Base-by-base conservation (phyloP, 2,329 filamentous ascomycete species). In the Clathrospora elynae region DNA sequence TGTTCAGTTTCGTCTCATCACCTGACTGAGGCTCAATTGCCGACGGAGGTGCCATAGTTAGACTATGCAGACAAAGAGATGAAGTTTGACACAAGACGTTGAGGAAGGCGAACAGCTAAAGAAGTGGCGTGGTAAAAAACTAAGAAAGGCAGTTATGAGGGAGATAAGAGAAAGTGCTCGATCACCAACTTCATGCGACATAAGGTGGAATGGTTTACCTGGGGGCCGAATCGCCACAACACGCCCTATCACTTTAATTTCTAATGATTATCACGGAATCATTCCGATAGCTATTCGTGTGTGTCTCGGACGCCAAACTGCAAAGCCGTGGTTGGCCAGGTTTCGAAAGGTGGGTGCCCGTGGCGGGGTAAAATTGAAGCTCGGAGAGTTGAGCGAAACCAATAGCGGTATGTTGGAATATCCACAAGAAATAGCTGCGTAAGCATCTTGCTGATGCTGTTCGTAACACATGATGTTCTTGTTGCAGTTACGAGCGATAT, bases 21-120 rank as follows among this genome's bases (percentile, higher is more conserved):
- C 53, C 56, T 46, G 55, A 57, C 18, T 57, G 51, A 4, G 63
- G 51, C 33, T 62, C 56, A 13, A 53, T 64, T 28, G 67, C 67
- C 9, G 66, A 66, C 14, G 67, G 67, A 17, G 67, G 67, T 62
- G 43, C 41, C 51, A 57, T 57, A 11, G 17, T 30, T 33, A 5
- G 12, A 24, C n/a, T 5, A 23, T 18, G 17, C 11, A 9, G 14
- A 14, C 8, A 29, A 10, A 38, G 18, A 34, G 12, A 12, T 12
- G 11, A 34, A 14, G n/a, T 12, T 14, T 25, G 36, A n/a, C 11
- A 36, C 13, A n/a, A 17, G 31, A 14, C 11, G 8, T 10, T 10
- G 8, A 33, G 11, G n/a, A 25, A 14, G 28, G 40, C 11, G 19
- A 36, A 13, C 9, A 34, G 6, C n/a, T 6, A 33, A 19, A 33